Evolutionary conservation across 495 filamentous ascomycete species (phyloP).

Genomic region (Pseudotulostoma volvatum): DNA sequence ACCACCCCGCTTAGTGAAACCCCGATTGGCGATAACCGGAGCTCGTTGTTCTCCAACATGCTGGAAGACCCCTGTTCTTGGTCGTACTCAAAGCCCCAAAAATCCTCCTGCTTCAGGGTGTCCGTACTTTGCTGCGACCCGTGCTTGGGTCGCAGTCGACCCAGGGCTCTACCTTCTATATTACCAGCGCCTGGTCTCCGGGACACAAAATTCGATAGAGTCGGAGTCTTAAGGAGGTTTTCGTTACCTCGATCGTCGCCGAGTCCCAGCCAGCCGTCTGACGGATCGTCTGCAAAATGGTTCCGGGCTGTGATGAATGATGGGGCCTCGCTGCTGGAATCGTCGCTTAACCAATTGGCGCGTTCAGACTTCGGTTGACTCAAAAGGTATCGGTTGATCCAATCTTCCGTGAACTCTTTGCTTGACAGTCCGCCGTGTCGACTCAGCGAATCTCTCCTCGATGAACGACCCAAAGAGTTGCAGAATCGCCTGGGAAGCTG

Average conservation of each 20-base stretch:
- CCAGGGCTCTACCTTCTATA: slow-evolving; percentile 1
- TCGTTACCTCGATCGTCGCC: slow-evolving; percentile 25
- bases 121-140: slow-evolving; percentile 40
- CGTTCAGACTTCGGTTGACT: slow-evolving; percentile 44
- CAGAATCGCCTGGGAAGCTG: slow-evolving; percentile 4
- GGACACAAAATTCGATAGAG: slow-evolving; percentile 19
- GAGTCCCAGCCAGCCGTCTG: slow-evolving; percentile 30
- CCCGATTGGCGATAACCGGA: slow-evolving; percentile 11
- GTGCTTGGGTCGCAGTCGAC: slow-evolving; percentile 28
- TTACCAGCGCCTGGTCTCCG: slow-evolving; percentile 8
- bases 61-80: slow-evolving; percentile 20
- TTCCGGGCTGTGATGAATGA: slow-evolving; percentile 30
- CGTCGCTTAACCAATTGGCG: slow-evolving; percentile 62
- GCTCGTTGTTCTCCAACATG: slow-evolving; percentile 21
- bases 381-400: slow-evolving; percentile 59
- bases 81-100: slow-evolving; percentile 34
- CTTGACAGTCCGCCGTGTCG: slow-evolving; percentile 28
- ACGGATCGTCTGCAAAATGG: slow-evolving; percentile 27
- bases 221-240: slow-evolving; percentile 29
- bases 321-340: slow-evolving; percentile 37
- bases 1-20: slow-evolving; percentile 7
- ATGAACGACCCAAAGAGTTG: slow-evolving; percentile 13
- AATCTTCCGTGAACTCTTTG: slow-evolving; percentile 55
- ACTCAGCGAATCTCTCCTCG: slow-evolving; percentile 11
- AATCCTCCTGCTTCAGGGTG: slow-evolving; percentile 44